Base-by-base conservation (phyloP, 331 rosid species). In the Rhamnella rubrinervis region DNA sequence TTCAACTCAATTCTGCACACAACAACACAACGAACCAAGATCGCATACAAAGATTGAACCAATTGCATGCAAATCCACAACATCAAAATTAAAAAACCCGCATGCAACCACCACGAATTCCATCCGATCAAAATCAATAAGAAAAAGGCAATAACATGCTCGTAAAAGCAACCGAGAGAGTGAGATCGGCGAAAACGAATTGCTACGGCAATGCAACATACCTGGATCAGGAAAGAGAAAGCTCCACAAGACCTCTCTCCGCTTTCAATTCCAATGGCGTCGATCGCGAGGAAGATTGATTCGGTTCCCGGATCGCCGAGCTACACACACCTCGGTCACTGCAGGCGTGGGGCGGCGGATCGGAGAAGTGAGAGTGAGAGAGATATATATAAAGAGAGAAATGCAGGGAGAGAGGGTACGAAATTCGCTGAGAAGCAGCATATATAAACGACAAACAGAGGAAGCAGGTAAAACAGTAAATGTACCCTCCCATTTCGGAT, bases 341-440 rank as follows among this genome's bases (percentile, higher is more conserved):
- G 59, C 71, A 62, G 67, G 77, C 71, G 68, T 26, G 64, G 16
- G 80, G 71, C 83, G 78, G 88, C 84, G 81, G 81, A 75, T 75
- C 83, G 74, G 66, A 70, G 70, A 56, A 7, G 53, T 56, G 56
- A 55, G 21, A 4, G 25, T 46, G 21, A 14, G 15, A 72, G 16
- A 57, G 44, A 52, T 60, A 46, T 57, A 35, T 18, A 55, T 51
- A 46, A 38, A 38, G 0, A n/a, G 18, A 16, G 16, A 59, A 1
- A 8, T 5, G 53, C 9, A 67, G 70, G 53, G 67, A 35, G 9
- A 53, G 17, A 13, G 18, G 46, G 59, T 18, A 20, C 67, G 3
- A 17, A 18, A 18, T 1, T 6, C 57, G 0, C 17, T 28, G 71
- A 69, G 8, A 62, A 5, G 26, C 55, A 38, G 79, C 68, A 6